Base-by-base conservation (phyloP, 352 stramenopile species). In the Pythium brassicae region DNA sequence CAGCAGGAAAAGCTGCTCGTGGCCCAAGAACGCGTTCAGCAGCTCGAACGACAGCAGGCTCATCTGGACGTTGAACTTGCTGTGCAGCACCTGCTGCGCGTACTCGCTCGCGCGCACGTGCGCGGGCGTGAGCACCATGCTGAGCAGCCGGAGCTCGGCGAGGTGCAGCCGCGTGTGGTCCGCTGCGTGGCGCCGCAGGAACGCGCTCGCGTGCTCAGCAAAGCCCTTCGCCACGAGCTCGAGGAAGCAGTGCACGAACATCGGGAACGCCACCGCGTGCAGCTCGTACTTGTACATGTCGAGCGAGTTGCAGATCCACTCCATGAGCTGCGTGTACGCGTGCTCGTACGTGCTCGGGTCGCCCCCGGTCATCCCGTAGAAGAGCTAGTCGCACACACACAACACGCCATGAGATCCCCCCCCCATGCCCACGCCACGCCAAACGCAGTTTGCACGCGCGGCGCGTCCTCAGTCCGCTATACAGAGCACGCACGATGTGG, bases 251-350 rank as follows among this genome's bases (percentile, higher is more conserved):
- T 92, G 84, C 46, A 90, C 80, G 54, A 91, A 94, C 51, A 94
- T 61, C 35, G 84, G 84, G 34, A 88, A 94, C 32, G 77, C 68
- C 43, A 94, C 73, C 0, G 74, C 78, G 55, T 94, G 82, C 45
- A 94, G 64, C 61, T 94, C 84, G 62, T 82, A 87, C 53, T 88
- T 88, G 65, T 91, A 91, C 80, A 91, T 88, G 52, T 94, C 84
- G 14, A 94, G 64, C 59, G 84, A 87, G 61, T 91, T 92, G 65
- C 76, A 85, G 48, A 94, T 86, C 84, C 84, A 94, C 42, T 88
- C 76, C 40, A 89, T 47, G n/a, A 94, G 66, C 59, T 78, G 72
- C 19, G 55, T 54, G 61, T 92, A 94, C 54, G 79, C 77, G 7
- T 87, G 74, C n/a, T 79, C 69, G 57, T 89, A 94, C 23, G 68